These are phyloP conservation scores for Clavispora santaluciae DNA, from an alignment of 805 yeast genomes.

Conservation along the genomic window DNA sequence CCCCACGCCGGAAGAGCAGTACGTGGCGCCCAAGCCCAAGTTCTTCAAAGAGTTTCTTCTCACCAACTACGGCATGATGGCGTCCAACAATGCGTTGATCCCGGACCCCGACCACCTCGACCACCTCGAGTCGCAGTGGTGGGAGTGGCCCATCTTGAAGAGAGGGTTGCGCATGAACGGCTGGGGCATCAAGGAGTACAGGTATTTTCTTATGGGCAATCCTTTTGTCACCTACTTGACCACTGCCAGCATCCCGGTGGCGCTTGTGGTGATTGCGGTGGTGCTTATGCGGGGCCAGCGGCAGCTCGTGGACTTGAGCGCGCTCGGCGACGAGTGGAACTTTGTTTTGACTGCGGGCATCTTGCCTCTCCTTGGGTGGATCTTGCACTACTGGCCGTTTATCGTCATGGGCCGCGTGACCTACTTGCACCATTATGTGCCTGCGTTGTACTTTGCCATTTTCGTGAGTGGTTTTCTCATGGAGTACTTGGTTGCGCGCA, in stretches of 20 bases:
- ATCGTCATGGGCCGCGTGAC: constrained; percentile 41
- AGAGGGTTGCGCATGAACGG: constrained; percentile 73
- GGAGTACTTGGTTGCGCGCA: constrained; percentile 18
- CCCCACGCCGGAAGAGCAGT: constrained; percentile 24
- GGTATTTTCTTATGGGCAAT: constrained; percentile 59
- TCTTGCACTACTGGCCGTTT: constrained; percentile 37
- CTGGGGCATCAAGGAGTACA: constrained; percentile 57
- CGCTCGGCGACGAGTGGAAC: constrained; percentile 26
- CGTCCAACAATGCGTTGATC: constrained; percentile 75
- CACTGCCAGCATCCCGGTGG: constrained; percentile 21
- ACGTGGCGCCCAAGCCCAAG: constrained; percentile 51
- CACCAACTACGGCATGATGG: constrained; percentile 81
- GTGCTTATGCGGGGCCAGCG: constrained; percentile 28
- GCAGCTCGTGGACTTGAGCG: constrained; percentile 18
- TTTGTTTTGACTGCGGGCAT: constrained; percentile 26
- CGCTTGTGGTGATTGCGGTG: constrained; percentile 17
- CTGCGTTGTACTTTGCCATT: constrained; percentile 36
- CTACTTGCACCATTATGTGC: constrained; percentile 41
- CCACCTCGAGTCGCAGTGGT: constrained; percentile 64
- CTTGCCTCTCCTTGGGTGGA: constrained; percentile 37
- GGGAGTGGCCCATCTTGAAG: constrained; percentile 87
- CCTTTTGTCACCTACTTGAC: constrained; percentile 70
- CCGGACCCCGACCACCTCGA: constrained; percentile 77
- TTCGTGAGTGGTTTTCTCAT: constrained; percentile 19
- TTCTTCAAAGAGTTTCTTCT: constrained; percentile 74